These are phyloP conservation scores for Thelonectria olida DNA, from an alignment of 2,329 filamentous ascomycete genomes.

Conservation along the genomic window DNA sequence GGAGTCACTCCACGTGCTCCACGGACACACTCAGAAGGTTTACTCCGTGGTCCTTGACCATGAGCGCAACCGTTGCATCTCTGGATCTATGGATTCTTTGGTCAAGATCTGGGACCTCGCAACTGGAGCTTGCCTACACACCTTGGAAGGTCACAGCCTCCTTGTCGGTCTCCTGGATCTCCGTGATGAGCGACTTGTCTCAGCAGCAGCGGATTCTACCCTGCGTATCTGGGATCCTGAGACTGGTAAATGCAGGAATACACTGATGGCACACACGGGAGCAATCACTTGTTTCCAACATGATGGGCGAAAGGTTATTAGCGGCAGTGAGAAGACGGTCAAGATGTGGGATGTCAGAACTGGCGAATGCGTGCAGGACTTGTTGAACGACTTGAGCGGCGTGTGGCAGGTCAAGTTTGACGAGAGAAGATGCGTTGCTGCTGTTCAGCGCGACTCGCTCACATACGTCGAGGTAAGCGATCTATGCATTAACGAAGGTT, in stretches of 20 bases:
- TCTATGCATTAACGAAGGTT: no score
- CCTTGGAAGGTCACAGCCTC: slow-evolving; percentile 90
- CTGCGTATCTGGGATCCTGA: slow-evolving; percentile 97
- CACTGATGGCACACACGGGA: slow-evolving; percentile 90
- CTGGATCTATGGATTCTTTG: slow-evolving; percentile 96
- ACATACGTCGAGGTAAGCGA: slow-evolving; percentile 94
- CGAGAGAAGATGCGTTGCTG: slow-evolving; percentile 91
- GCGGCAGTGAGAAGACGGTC: slow-evolving; percentile 91
- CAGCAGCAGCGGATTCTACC: slow-evolving; percentile 93
- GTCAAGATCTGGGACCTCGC: slow-evolving; percentile 98
- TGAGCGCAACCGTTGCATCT: slow-evolving; percentile 92
- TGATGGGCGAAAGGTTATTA: slow-evolving; percentile 95
- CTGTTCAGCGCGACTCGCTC: slow-evolving; percentile 89
- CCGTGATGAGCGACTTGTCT: slow-evolving; percentile 88
- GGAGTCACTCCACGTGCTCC: slow-evolving; percentile 83
- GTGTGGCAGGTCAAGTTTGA: slow-evolving; percentile 99
- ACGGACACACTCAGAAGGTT: slow-evolving; percentile 91
- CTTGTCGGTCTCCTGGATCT: slow-evolving; percentile 93
- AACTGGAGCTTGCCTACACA: slow-evolving; percentile 85
- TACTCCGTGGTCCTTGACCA: slow-evolving; percentile 97
- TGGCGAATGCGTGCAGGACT: slow-evolving; percentile 90
- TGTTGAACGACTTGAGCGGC: slow-evolving; percentile 92
- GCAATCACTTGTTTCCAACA: slow-evolving; percentile 99
- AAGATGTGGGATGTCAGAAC: slow-evolving; percentile 99
- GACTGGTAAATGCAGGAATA: slow-evolving; percentile 88